These are phyloP conservation scores for Peronosclerospora sorghi DNA, from an alignment of 352 stramenopile species.

Conservation along the genomic window DNA sequence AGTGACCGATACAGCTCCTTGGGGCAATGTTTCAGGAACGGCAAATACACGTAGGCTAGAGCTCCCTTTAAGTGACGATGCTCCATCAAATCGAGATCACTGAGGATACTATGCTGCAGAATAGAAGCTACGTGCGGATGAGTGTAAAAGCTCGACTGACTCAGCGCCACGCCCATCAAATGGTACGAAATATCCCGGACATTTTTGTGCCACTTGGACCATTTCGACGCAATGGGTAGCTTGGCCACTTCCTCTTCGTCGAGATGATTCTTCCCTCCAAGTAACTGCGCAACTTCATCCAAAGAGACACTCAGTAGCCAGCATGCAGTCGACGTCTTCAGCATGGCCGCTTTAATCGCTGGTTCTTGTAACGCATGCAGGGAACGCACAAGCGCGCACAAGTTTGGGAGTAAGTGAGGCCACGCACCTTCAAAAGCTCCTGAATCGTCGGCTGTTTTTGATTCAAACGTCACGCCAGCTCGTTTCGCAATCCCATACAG, in stretches of 20 bases:
- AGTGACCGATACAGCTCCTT: slow-evolving; percentile 42
- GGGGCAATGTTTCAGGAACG: slow-evolving; percentile 61
- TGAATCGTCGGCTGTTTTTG: slow-evolving; percentile 11
- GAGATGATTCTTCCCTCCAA: slow-evolving; percentile 62
- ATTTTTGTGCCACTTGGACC: slow-evolving; percentile 78
- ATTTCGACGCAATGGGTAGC: slow-evolving; percentile 34
- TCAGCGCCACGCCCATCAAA: slow-evolving; percentile 51
- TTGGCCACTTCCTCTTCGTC: slow-evolving; percentile 57
- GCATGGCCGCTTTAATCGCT: slow-evolving; percentile 34
- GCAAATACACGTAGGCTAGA: slow-evolving; percentile 59
- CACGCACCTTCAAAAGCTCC: slow-evolving; percentile 45
- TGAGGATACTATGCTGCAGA: slow-evolving; percentile 56
- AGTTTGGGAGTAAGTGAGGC: slow-evolving; percentile 61
- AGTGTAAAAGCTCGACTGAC: slow-evolving; percentile 39
- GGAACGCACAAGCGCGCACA: slow-evolving; percentile 44
- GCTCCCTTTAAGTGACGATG: slow-evolving; percentile 60
- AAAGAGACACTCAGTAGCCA: slow-evolving; percentile 62
- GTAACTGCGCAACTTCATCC: slow-evolving; percentile 62
- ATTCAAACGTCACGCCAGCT: slow-evolving; percentile 16
- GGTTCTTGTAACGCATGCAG: slow-evolving; percentile 48
- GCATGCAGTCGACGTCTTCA: slow-evolving; percentile 46
- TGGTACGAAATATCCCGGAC: slow-evolving; percentile 71
- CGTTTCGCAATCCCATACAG: slow-evolving; percentile 71
- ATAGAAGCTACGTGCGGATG: slow-evolving; percentile 30
- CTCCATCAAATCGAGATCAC: slow-evolving; percentile 51